Evolutionary conservation across 768 basidiomycete species (phyloP).

Genomic region (Calocera viscosa): DNA sequence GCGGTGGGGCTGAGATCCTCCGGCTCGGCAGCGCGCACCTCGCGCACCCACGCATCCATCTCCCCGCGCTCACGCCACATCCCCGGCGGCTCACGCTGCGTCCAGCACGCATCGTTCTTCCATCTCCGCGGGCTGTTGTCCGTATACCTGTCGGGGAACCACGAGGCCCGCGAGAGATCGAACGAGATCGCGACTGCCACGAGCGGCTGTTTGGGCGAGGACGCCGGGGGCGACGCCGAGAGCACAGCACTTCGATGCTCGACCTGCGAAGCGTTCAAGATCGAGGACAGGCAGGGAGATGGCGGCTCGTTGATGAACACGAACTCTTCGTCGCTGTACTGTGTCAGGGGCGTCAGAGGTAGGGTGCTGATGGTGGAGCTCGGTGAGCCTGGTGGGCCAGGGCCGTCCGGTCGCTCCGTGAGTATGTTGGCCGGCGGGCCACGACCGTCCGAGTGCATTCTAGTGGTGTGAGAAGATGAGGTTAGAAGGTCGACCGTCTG

Average conservation of each 20-base stretch:
- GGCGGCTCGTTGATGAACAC: conserved; percentile 6
- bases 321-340: background rate
- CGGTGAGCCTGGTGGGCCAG: background rate
- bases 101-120: background rate
- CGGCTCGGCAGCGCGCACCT: background rate
- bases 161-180: background rate
- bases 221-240: background rate
- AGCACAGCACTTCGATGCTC: background rate
- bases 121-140: background rate
- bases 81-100: background rate
- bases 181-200: background rate
- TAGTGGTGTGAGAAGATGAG: background rate
- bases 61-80: conserved; percentile 6
- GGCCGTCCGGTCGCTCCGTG: background rate
- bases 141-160: background rate
- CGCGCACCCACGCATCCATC: background rate
- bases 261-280: background rate
- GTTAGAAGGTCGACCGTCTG: background rate
- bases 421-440: background rate
- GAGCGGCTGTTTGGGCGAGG: background rate
- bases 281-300: background rate
- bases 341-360: background rate
- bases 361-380: background rate
- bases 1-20: background rate
- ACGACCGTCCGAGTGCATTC: background rate